Evolutionary conservation across 2,329 filamentous ascomycete genomes (phyloP), one percentile per base, ranked within the genome.

Genomic region (Colletotrichum lentis): DNA sequence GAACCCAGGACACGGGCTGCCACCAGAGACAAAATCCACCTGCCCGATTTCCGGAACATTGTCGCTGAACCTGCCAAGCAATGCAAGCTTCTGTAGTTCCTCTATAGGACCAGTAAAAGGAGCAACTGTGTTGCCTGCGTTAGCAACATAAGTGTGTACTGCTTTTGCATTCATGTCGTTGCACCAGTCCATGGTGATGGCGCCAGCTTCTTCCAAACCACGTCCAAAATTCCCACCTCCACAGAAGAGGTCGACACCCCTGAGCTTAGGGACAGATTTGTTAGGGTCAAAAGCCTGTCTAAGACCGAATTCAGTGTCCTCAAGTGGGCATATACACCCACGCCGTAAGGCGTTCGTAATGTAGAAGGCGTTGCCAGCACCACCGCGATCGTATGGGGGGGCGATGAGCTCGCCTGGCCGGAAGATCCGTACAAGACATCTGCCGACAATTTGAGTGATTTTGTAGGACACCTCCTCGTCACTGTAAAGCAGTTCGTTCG

Each of bases 1-100:
- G 73, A 93, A 96, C 0, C 91, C 92, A 18, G 90, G 91, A 71
- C 93, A 96, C 0, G 93, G 93, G 59, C 88, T 92, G 0, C 93
- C 93, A 1, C 86, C 92, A 1, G 86, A 86, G 10, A 95, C 86
- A 37, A 93, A 84, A 12, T 91, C 86, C 0, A 95, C 86, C 0
- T 88, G 81, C 0, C 90, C 91, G 1, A 90, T 81, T 0, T 71
- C 73, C 0, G 90, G 88, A 5, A 91, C 81, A 0, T 80, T 76
- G 1, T 73, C 68, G 0, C 79, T 74, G n/a, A 79, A 80, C 4
- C 80, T 74, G 0, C 87, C 90, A 3, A 77, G 63, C 1, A 94
- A 80, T 0, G 86, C 87, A 20, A 81, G 76, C 0, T 76, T 74
- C 0, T 94, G 81, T 16, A 91, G 82, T 64, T 91, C 87, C 71